A percentile compares a stretch with the other conserved stretches of the same genome.
phyloP scores from a whole-genome alignment of 345 rosid genomes.

The Salix dunnii region DNA sequence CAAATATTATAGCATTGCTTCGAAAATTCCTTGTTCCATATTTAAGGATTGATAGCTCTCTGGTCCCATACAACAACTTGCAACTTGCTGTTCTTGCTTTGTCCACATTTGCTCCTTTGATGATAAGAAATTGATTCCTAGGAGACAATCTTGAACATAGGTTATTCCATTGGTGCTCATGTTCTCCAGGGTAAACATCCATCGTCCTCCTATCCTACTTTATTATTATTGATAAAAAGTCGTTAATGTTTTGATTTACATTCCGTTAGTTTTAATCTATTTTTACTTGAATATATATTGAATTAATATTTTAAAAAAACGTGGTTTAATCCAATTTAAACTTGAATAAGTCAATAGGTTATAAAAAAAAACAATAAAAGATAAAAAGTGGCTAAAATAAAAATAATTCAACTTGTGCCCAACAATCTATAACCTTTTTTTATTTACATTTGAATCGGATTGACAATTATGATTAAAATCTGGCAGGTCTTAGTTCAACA shows the following conservation, averaged over 20 bases:
- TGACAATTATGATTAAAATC: too few species aligned
- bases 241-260: too few species aligned
- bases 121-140: too few species aligned
- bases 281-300: background rate
- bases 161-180: too few species aligned
- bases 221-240: too few species aligned
- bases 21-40: background rate
- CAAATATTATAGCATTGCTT: background rate
- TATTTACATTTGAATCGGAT: too few species aligned
- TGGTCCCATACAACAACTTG: background rate
- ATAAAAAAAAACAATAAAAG: background rate
- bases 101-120: background rate
- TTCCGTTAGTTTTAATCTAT: background rate
- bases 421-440: too few species aligned
- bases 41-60: background rate
- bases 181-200: too few species aligned
- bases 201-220: too few species aligned
- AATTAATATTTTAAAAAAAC: background rate
- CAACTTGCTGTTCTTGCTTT: background rate
- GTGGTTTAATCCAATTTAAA: background rate
- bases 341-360: background rate
- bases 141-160: too few species aligned
- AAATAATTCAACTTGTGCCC: too few species aligned
- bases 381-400: accelerated
- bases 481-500: too few species aligned